Conservation (phyloP, 2,329 filamentous ascomycete genomes). For the Diplocarpon rosae region DNA sequence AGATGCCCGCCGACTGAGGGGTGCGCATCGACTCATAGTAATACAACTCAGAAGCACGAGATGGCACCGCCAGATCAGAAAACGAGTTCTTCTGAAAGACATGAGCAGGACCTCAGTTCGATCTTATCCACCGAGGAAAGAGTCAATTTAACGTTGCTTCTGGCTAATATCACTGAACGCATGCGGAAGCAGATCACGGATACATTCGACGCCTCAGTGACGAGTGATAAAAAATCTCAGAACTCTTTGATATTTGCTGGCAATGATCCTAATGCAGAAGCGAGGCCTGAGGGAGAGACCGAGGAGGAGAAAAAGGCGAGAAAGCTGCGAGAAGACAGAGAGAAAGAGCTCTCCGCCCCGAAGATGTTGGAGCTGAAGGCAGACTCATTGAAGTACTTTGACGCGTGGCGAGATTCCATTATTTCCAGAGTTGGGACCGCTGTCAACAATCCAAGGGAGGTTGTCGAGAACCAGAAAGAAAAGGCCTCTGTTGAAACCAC, state of each 20-base stretch:
- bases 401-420: constrained; percentile 68
- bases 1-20: neutral
- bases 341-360: constrained; percentile 38
- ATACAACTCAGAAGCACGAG: neutral
- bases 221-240: constrained; percentile 19
- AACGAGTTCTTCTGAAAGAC: constrained; percentile 6
- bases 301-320: constrained; percentile 25
- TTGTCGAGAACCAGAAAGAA: constrained; percentile 23
- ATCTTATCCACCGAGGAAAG: constrained; percentile 25
- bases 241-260: constrained; percentile 25
- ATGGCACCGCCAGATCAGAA: constrained; percentile 17
- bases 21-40: neutral
- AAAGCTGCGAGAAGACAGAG: constrained; percentile 28
- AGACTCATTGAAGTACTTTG: constrained; percentile 59
- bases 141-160: constrained; percentile 39
- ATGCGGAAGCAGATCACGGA: constrained; percentile 42
- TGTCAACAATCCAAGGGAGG: constrained; percentile 43
- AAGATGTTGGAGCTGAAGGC: constrained; percentile 56
- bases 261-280: constrained; percentile 29
- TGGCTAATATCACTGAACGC: constrained; percentile 41
- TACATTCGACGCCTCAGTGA: constrained; percentile 35
- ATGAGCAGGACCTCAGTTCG: constrained; percentile 22
- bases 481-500: constrained; percentile 24
- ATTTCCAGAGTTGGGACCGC: constrained; percentile 60
- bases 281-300: constrained; percentile 23